These are phyloP conservation scores for Tetrahymena elliotti DNA, from an alignment of 73 alveolate species.

Conservation along the genomic window DNA sequence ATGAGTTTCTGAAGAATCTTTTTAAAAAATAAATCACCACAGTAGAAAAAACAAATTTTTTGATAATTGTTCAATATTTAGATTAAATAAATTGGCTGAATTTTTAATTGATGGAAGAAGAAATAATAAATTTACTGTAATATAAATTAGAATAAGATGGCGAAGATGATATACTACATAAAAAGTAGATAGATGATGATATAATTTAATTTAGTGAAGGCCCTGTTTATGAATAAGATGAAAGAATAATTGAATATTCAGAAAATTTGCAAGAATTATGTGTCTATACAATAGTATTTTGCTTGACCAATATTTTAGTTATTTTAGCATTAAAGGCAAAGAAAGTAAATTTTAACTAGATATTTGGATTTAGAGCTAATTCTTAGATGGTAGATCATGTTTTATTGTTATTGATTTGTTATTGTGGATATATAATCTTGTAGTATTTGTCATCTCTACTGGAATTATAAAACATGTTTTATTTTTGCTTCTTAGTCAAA, in stretches of 20 bases:
- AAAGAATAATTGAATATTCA: not conserved
- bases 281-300: not conserved
- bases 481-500: not conserved
- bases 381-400: not conserved
- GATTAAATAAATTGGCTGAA: not conserved
- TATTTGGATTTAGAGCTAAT: not conserved
- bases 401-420: not conserved
- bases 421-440: not conserved
- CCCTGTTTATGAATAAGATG: not conserved
- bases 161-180: not conserved
- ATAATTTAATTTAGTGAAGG: not conserved
- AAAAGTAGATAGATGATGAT: not conserved
- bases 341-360: not conserved
- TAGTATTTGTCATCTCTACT: not conserved
- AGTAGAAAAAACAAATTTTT: not conserved
- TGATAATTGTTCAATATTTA: not conserved
- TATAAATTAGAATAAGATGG: not conserved
- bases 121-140: not conserved
- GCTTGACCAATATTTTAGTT: not conserved
- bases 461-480: not conserved
- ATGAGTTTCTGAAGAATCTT: not conserved
- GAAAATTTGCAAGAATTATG: not conserved
- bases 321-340: not conserved
- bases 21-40: too few relatives aligned
- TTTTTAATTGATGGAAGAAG: not conserved